Evolutionary conservation across 2,329 filamentous ascomycete genomes (phyloP), one percentile per base, ranked within the genome.

Genomic region (Colletotrichum eremochloae): DNA sequence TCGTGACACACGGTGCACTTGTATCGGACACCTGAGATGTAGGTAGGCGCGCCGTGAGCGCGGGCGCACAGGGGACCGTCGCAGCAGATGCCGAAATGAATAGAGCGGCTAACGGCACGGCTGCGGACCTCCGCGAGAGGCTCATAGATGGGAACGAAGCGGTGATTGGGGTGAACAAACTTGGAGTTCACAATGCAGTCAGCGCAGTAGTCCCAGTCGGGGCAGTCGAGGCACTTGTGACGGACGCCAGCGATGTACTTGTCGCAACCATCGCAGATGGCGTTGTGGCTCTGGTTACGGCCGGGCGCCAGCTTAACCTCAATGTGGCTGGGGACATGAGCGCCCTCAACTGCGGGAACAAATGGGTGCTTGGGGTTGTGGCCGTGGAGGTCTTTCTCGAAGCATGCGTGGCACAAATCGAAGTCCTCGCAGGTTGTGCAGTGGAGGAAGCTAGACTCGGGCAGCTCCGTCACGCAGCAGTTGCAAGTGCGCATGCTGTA

Each of bases 1-100:
- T 99, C 95, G 79, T 97, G 88, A 86, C 96, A 99, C 68, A 99
- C 92, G 64, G 96, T 94, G 80, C 96, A 99, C 90, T 99, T 99
- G 89, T 96, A 99, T 75, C 96, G 94, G 73, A 93, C 89, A 63
- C 96, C 97, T 66, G 88, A 87, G 78, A 99, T 98, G 83, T 95
- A 97, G 40, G 71, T 66, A 46, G 85, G 89, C 80, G 76, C 82
- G 76, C 77, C 86, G 76, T 82, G 86, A 24, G 74, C 85, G 77
- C 85, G 83, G 72, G 88, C 88, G 88, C 96, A 99, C 55, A 97
- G 88, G 33, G 95, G 95, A 1, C 96, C 96, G 81, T 99, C 96
- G 79, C 96, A 99, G 87, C 93, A 97, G 79, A 98, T 96, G 70
- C 95, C 96, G 74, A 88, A 86, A 80, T 99, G 96, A 52, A 90